Evolutionary conservation across 2,329 filamentous ascomycete species (phyloP), one percentile per base, ranked within the genome.

Genomic region (Pestalotiopsis sp.): DNA sequence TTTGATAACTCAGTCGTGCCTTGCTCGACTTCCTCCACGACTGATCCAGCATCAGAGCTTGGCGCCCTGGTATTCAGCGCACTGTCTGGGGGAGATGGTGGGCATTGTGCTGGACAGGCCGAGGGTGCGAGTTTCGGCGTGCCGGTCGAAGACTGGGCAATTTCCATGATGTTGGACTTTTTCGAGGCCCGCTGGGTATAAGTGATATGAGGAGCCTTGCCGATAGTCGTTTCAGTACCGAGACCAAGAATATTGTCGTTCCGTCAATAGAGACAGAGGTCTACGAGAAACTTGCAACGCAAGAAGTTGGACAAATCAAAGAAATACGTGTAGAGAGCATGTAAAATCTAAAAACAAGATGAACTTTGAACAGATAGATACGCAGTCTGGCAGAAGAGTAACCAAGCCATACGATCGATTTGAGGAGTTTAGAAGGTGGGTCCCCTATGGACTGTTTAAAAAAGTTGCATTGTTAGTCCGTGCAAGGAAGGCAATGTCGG

Each of bases 1-100:
- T 75, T 76, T 20, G 73, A 66, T 9, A 67, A 69, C 22, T 64
- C 70, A 9, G 65, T 39, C n/a, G 52, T 70, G 40, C 70, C 39
- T 58, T 71, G 71, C 24, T 73, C 70, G 56, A 70, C 65, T 38
- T 71, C 62, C 44, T 60, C 70, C 55, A 30, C 20, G n/a, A 22
- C 35, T 13, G 57, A 66, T 14, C 60, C 58, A 10, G 39, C 65
- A 24, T 60, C 58, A 61, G 65, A 52, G 24, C 57, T 66, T 20
- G 58, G 58, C 35, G 24, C 65, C 22, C 56, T 61, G 20, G 65
- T 52, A 24, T 66, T 22, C 20, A 57, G 3, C 11, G 26, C 57
- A 30, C 56, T 66, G 3, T 61, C 65, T 22, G 65, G 65, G 30
- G 65, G 65, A 4, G 65, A 52, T n/a, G 65, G 65, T 52, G 65